Conservation (phyloP, 2,329 filamentous ascomycete genomes). For the Diaporthe citri region DNA sequence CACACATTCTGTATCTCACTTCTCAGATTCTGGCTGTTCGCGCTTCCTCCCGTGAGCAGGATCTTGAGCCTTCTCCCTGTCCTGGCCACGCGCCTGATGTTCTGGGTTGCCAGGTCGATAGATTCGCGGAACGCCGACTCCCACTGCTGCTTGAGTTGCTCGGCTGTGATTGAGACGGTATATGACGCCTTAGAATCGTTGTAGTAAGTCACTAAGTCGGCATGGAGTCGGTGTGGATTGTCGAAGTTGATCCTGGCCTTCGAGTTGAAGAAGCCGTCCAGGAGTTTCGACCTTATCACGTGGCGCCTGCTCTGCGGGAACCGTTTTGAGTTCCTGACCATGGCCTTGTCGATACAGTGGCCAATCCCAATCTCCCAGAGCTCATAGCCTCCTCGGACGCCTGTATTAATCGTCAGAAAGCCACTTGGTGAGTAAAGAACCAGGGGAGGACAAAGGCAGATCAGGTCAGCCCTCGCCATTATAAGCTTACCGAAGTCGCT, state of each 20-base stretch:
- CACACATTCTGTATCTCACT: background rate
- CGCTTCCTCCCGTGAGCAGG: constrained; percentile 7
- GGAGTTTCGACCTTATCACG: background rate
- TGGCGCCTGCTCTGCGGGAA: background rate
- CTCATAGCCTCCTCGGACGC: constrained; percentile 7
- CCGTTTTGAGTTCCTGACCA: background rate
- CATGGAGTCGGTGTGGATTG: background rate
- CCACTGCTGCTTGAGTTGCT: background rate
- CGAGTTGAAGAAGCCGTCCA: background rate
- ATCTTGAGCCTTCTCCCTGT: background rate
- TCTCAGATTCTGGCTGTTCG: background rate
- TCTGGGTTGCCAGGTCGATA: background rate
- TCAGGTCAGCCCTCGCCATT: background rate
- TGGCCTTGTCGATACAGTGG: background rate
- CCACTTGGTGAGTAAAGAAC: background rate
- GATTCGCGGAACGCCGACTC: constrained; percentile 12
- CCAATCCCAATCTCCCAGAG: constrained; percentile 21
- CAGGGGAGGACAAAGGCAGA: too few relatives aligned
- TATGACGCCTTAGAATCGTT: background rate
- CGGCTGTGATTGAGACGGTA: background rate
- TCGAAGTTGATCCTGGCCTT: background rate
- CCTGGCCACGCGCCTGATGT: background rate
- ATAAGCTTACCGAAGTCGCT: constrained; percentile 18
- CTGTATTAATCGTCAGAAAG: background rate
- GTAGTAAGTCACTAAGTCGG: background rate